Conservation (phyloP, 352 stramenopile species). For the Phytopythium montanum region DNA sequence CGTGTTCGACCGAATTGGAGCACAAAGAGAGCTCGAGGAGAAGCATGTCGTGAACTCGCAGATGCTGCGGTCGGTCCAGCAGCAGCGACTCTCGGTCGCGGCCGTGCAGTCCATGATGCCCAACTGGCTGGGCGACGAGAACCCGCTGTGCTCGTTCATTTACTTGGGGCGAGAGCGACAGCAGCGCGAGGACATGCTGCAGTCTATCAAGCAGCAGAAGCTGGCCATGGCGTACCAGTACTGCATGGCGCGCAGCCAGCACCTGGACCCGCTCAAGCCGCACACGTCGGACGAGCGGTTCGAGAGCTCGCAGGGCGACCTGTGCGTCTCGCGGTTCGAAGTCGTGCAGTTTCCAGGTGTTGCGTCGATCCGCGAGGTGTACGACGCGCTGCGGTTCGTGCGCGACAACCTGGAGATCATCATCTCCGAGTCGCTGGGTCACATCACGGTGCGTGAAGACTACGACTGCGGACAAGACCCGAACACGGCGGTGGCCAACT, state of each 20-base stretch:
- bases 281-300: conserved; percentile 19
- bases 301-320: conserved; percentile 19
- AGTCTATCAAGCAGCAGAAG: conserved; percentile 3
- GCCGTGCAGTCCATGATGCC: conserved; percentile 16
- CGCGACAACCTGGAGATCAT: conserved; percentile 31
- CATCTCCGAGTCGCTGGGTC: conserved; percentile 26
- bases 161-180: conserved; percentile 1
- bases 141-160: conserved; percentile 11
- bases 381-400: conserved; percentile 25
- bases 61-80: conserved; percentile 9
- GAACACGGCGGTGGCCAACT: conserved; percentile 11
- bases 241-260: conserved; percentile 8
- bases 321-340: conserved; percentile 17
- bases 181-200: conserved; percentile 8
- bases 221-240: conserved; percentile 11
- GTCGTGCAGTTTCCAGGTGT: conserved; percentile 20
- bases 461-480: conserved; percentile 12
- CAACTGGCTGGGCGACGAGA: conserved; percentile 8
- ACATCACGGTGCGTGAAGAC: conserved; percentile 20
- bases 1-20: neutral
- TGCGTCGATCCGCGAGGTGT: conserved; percentile 22
- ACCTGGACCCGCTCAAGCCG: conserved; percentile 10
- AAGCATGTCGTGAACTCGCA: conserved; percentile 2
- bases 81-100: conserved; percentile 13
- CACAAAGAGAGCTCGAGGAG: conserved; percentile 3